Evolutionary conservation across 805 yeast genomes (phyloP).

Genomic region (Ogataea paradorogensis): DNA sequence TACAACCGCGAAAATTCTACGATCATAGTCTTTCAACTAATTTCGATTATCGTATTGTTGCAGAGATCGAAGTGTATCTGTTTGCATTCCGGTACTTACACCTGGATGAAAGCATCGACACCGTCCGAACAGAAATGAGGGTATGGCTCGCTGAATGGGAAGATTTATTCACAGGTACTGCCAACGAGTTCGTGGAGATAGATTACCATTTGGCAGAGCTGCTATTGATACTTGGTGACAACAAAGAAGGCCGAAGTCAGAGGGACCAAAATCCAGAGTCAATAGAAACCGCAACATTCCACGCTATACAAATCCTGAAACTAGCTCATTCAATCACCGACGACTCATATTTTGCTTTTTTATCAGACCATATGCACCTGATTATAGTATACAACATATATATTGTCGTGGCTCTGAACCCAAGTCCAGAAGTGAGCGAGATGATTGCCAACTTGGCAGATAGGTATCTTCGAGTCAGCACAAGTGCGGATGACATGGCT

Average conservation of each 20-base stretch:
- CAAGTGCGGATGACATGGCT: conserved; percentile 5
- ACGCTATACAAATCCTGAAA: conserved; percentile 41
- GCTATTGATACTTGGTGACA: conserved; percentile 36
- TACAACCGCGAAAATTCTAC: conserved; percentile 36
- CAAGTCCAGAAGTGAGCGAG: conserved; percentile 3
- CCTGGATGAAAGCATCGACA: conserved; percentile 19
- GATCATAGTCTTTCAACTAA: conserved; percentile 62
- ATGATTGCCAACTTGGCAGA: conserved; percentile 1
- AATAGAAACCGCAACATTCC: conserved; percentile 34
- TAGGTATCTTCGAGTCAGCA: conserved; percentile 6
- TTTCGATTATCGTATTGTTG: conserved; percentile 80
- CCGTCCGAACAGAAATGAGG: conserved; percentile 39
- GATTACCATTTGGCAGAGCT: conserved; percentile 62
- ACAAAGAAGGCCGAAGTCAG: conserved; percentile 7
- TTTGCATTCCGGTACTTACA: conserved; percentile 59
- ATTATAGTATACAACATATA: conserved; percentile 43
- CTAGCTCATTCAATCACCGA: conserved; percentile 36
- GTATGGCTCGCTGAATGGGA: conserved; percentile 71
- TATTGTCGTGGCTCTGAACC: conserved; percentile 30
- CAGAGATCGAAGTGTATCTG: conserved; percentile 63
- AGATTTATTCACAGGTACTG: conserved; percentile 64
- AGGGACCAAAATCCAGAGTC: conserved; percentile 11
- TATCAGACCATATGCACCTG: conserved; percentile 70
- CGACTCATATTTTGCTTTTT: conserved; percentile 60
- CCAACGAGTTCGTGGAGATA: conserved; percentile 70